Base-by-base conservation (phyloP, 768 basidiomycete species). In the Lentinula sp. region DNA sequence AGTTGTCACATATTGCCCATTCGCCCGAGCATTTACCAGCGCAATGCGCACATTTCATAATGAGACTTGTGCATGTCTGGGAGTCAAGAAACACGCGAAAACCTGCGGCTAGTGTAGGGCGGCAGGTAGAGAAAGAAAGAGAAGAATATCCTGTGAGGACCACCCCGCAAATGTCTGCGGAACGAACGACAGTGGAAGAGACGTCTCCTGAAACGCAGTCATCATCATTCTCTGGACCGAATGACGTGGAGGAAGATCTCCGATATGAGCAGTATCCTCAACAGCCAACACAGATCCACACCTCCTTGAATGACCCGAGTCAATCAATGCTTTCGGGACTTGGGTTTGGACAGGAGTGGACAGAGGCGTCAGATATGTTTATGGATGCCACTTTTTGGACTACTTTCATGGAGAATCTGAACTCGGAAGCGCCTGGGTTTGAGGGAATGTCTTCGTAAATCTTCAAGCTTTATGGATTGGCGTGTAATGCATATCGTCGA, bases 331-430 rank as follows among this genome's bases (percentile, higher is more conserved):
- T 54, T 23, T 52, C 51, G 31, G 63, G 61, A 64, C 43, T 61
- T 32, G 46, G 45, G 45, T 9, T 37, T 21, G 28, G 31, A 49
- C 37, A 39, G 46, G 58, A 50, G 31, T 51, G 35, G 35, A 13
- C 23, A 9, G 42, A 56, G 15, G 54, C 37, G 37, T 40, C 76
- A 23, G 75, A 80, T 60, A 65, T 77, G 52, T 75, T 80, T 60
- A 70, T 76, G 45, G 78, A 80, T 60, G 69, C 72, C 31, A 71
- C 73, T 8, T 80, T 79, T 62, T 79, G 78, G 78, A 67, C 73
- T 21, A 73, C 75, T 5, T 79, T 79, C 43, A 69, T 79, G 68
- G 68, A 68, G 13, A 75, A 72, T 57, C 62, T 76, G 48, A 50
- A 50, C 18, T 54, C 53, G 18, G 35, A 54, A 21, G 37, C 53